A percentile compares a stretch with the other conserved stretches of the same genome.
Conservation (phyloP, 2,329 filamentous ascomycete species). For the Curvularia sp. region DNA sequence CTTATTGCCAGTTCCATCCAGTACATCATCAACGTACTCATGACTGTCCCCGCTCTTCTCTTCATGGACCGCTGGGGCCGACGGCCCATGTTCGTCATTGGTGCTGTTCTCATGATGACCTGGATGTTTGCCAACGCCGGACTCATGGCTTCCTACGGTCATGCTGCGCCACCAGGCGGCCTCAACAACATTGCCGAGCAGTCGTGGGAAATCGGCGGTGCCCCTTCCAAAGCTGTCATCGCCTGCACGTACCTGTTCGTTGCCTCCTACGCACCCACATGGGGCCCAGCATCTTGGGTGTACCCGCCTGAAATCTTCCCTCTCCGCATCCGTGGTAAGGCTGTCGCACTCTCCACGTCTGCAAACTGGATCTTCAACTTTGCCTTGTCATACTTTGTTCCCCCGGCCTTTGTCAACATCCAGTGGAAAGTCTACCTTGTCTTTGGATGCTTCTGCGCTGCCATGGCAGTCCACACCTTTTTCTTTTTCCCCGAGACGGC, state of each 20-base stretch:
- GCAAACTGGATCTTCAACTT: constrained; percentile 69
- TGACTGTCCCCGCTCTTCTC: constrained; percentile 78
- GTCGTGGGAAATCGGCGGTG: constrained; percentile 51
- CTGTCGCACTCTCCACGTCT: constrained; percentile 65
- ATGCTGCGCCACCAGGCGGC: constrained; percentile 49
- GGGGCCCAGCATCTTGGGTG: constrained; percentile 65
- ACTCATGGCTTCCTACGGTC: constrained; percentile 67
- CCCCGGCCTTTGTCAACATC: constrained; percentile 66
- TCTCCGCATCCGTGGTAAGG: constrained; percentile 68
- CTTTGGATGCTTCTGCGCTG: constrained; percentile 75
- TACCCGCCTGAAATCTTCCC: constrained; percentile 71
- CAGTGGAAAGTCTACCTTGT: constrained; percentile 72
- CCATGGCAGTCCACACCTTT: constrained; percentile 73
- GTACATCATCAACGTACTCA: constrained; percentile 80
- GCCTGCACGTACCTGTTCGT: constrained; percentile 78
- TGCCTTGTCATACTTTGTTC: constrained; percentile 63
- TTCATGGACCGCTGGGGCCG: constrained; percentile 80
- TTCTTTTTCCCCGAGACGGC: constrained; percentile 72
- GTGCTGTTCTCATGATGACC: constrained; percentile 68
- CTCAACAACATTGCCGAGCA: constrained; percentile 53
- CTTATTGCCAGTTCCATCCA: constrained; percentile 73
- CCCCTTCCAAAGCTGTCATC: constrained; percentile 61
- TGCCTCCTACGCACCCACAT: constrained; percentile 70
- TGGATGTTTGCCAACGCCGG: constrained; percentile 70
- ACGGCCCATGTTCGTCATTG: constrained; percentile 70